These are phyloP conservation scores for Dendryphion nanum DNA, from an alignment of 2,329 filamentous ascomycete genomes.

Conservation along the genomic window DNA sequence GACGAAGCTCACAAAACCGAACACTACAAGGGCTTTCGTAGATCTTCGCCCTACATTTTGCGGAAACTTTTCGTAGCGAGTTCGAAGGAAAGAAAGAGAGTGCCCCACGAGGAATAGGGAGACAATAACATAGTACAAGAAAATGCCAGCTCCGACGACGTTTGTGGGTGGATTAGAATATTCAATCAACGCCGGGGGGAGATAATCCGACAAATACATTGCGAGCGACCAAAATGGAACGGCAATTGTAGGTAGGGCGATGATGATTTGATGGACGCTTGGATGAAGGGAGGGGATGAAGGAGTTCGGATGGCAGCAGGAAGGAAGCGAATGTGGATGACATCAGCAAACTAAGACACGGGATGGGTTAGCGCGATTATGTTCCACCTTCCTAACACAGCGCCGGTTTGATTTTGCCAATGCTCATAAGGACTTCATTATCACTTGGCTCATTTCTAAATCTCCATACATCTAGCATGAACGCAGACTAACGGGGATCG, in stretches of 20 bases:
- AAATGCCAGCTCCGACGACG: conserved; percentile 27
- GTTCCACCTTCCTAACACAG: too few relatives aligned
- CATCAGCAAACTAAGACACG: not conserved
- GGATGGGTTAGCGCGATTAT: too few relatives aligned
- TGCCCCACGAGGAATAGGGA: conserved; percentile 22
- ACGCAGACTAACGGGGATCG: too few relatives aligned
- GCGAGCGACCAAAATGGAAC: too few relatives aligned
- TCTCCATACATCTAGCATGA: too few relatives aligned
- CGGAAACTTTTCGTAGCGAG: conserved; percentile 25
- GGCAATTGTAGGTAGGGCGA: not conserved
- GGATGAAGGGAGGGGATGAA: not conserved
- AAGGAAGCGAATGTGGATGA: not conserved
- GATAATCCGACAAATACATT: too few relatives aligned
- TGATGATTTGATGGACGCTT: not conserved
- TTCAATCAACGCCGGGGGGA: not conserved
- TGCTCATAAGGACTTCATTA: too few relatives aligned
- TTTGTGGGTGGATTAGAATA: conserved; percentile 27
- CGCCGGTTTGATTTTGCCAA: too few relatives aligned
- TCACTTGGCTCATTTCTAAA: too few relatives aligned
- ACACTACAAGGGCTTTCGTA: conserved; percentile 17
- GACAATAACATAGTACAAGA: conserved; percentile 28
- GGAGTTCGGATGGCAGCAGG: not conserved
- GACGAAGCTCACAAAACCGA: conserved; percentile 27
- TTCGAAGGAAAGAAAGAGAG: conserved; percentile 16
- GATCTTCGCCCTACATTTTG: conserved; percentile 4